Base-by-base conservation (phyloP, 352 stramenopile species). In the Thalassiosira delicatula region DNA sequence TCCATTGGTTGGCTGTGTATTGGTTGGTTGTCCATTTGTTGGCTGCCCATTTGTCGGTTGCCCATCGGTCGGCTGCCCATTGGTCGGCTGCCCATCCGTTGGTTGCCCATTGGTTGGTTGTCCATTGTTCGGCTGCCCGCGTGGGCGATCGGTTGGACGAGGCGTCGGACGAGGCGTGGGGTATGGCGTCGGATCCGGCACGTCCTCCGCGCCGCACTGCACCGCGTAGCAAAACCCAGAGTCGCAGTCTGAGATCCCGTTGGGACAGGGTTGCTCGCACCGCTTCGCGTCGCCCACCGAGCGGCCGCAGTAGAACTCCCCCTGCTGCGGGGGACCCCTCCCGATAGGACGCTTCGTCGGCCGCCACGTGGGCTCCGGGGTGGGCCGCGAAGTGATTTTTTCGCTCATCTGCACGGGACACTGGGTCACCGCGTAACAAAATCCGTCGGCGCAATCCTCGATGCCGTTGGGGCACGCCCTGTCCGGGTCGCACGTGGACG, bases 141-240 rank as follows among this genome's bases (percentile, higher is more conserved):
- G 12, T 37, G 65, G 27, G 3, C 29, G 2, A 51, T 21, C n/a
- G 9, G 67, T 67, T 17, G 67, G 67, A 62, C 29, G 8, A 9
- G 67, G 67, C 21, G 67, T 63, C 17, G 30, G 19, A 5, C 7
- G 12, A 5, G 33, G 27, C 29, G 56, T 66, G 9, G 56, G 56
- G 8, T 40, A 21, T 23, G 67, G 44, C 11, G 44, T 23, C 17
- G 23, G 30, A 30, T 57, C 25, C 3, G 27, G 17, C 46, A 25
- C 17, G 14, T 23, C 14, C 9, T 17, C 14, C 35, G 25, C 27
- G 42, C 59, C 63, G 19, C 62, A 17, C 37, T 30, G 29, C 12
- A 81, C 73, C 14, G 54, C 30, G 40, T 81, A 81, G 46, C 73
- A 81, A 66, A 81, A 81, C 0, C 73, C 73, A 7, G 53, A 11